These are phyloP conservation scores for Aleurites moluccanus DNA, from an alignment of 441 rosid genomes.

Conservation along the genomic window DNA sequence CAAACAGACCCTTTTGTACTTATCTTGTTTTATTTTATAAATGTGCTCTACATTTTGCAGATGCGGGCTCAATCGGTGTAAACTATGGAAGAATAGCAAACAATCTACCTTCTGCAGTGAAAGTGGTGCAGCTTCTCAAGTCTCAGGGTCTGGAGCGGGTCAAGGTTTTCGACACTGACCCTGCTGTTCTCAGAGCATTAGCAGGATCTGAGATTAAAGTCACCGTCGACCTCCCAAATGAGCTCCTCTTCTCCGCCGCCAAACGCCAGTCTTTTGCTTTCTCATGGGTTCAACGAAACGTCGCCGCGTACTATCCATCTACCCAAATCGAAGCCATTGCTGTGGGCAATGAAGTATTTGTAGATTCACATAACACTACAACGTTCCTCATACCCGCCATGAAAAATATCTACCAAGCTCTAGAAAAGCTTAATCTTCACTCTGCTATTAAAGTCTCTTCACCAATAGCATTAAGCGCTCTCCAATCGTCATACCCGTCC, in stretches of 20 bases:
- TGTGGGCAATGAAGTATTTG: slow-evolving; percentile 83
- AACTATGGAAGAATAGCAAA: slow-evolving; percentile 84
- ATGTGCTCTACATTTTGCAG: slow-evolving; percentile 34
- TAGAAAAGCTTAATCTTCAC: slow-evolving; percentile 50
- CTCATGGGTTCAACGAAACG: slow-evolving; percentile 57
- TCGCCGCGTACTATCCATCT: slow-evolving; percentile 56
- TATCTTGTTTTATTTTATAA: not conserved
- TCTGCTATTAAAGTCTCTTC: slow-evolving; percentile 70
- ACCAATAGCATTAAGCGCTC: slow-evolving; percentile 73
- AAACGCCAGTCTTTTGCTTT: slow-evolving; percentile 45
- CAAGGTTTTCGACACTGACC: slow-evolving; percentile 74
- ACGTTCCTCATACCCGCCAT: slow-evolving; percentile 63
- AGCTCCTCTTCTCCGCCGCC: slow-evolving; percentile 54
- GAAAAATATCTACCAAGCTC: slow-evolving; percentile 70
- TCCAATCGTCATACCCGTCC: slow-evolving; percentile 75
- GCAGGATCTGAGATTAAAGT: slow-evolving; percentile 70
- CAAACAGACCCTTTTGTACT: not conserved
- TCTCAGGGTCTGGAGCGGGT: slow-evolving; percentile 68
- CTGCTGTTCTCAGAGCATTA: slow-evolving; percentile 63
- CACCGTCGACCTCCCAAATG: slow-evolving; percentile 79
- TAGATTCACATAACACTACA: slow-evolving; percentile 68
- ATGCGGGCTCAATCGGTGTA: slow-evolving; percentile 73
- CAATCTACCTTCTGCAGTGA: slow-evolving; percentile 68
- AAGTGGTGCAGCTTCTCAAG: slow-evolving; percentile 70
- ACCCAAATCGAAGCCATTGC: slow-evolving; percentile 85